Evolutionary conservation across 768 basidiomycete species (phyloP).

Genomic region (Kwoniella pini): DNA sequence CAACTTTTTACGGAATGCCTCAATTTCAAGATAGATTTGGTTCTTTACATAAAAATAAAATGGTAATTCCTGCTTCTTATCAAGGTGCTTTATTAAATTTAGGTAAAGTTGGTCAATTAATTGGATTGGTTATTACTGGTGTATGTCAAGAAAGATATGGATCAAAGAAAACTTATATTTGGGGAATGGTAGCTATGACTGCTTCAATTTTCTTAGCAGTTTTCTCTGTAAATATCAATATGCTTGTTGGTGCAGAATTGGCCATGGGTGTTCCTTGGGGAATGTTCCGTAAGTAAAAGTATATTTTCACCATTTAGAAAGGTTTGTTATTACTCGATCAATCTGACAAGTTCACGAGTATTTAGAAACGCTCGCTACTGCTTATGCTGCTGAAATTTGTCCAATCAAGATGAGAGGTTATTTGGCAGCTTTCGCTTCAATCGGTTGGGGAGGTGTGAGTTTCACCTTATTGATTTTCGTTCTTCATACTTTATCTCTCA

Average conservation of each 20-base stretch:
- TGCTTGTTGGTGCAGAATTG: constrained; percentile 29
- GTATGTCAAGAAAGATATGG: constrained; percentile 26
- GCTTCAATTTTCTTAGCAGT: constrained; percentile 31
- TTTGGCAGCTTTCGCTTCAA: constrained; percentile 42
- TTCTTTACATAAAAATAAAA: constrained; percentile 18
- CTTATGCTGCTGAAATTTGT: constrained; percentile 42
- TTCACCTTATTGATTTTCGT: neutral
- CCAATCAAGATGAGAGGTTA: constrained; percentile 49
- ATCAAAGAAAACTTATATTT: constrained; percentile 24
- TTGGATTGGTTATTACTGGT: constrained; percentile 34
- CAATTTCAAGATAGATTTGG: constrained; percentile 26
- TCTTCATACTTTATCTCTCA: too few species aligned
- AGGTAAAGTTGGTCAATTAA: constrained; percentile 38
- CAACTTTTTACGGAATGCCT: constrained; percentile 32
- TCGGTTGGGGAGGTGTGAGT: constrained; percentile 32
- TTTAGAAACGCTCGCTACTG: constrained; percentile 37
- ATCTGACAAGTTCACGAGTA: constrained; percentile 12
- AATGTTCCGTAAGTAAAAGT: constrained; percentile 29
- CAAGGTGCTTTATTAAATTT: constrained; percentile 50
- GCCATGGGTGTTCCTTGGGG: constrained; percentile 34
- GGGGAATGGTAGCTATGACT: constrained; percentile 32
- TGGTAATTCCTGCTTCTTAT: constrained; percentile 49
- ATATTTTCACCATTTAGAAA: neutral
- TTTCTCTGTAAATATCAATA: constrained; percentile 23
- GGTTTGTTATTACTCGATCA: constrained; percentile 3